Evolutionary conservation across 306 rosid genomes (phyloP), one percentile per base, ranked within the genome.

Genomic region (Clitoria ternatea): DNA sequence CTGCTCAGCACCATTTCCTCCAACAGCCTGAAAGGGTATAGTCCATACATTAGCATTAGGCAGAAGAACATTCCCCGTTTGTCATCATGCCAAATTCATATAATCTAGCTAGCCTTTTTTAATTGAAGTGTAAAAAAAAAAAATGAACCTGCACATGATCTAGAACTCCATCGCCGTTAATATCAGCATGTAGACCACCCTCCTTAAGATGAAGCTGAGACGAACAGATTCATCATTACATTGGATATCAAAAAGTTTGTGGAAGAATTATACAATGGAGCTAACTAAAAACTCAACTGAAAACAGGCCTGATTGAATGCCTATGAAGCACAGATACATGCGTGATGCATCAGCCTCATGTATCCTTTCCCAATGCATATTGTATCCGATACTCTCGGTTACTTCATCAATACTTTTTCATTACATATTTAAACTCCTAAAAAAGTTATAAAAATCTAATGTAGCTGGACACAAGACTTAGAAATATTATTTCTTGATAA

Each of bases 171-270:
- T 95, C 99, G 2, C 99, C 97, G 75, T 95, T 95, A 70, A 95
- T 77, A 85, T 95, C 97, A 73, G 99, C 99, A 77, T 95, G 99
- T 64, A 95, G 96, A 78, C 99, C 99, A 48, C 97, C 97, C 60
- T 95, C 97, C 83, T 79, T 96, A 75, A 95, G 99, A 81, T 88
- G 97, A 59, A 95, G 92, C 99, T 95, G 97, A 47, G 44, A 85
- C 62, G 59, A 75, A 82, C 24, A 47, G 68, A 74, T 44, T 69
- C 77, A 50, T 56, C 67, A 75, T 81, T 50, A 71, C 52, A 11
- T 47, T 64, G 26, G 66, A 65, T 50, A 43, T 50, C 56, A 55
- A 62, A 47, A 42, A 29, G 17, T 7, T 12, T 5, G 61, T 4
- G 47, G 39, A 65, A 43, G 26, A 74, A 35, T 56, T 70, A 70